phyloP scores from a whole-genome alignment of 2,329 filamentous ascomycete genomes.

The Colletotrichum filicis region DNA sequence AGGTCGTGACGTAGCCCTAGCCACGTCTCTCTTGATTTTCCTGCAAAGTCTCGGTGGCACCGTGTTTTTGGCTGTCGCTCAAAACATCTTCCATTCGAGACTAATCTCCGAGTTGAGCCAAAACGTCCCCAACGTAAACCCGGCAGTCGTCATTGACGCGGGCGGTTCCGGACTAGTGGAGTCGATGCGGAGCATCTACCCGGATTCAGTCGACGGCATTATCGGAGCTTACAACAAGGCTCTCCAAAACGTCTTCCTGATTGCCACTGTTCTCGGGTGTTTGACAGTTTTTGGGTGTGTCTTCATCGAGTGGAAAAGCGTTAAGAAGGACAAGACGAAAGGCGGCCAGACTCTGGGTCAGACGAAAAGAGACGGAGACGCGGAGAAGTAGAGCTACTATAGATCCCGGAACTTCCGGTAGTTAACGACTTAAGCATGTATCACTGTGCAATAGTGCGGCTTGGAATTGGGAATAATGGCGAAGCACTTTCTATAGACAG shows the following conservation, averaged over 20 bases:
- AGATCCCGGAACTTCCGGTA: not conserved
- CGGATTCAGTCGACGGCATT: slow-evolving; percentile 47
- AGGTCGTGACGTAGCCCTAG: slow-evolving; percentile 26
- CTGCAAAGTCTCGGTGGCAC: slow-evolving; percentile 17
- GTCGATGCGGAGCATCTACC: slow-evolving; percentile 11
- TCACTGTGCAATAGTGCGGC: not conserved
- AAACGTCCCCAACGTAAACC: slow-evolving; percentile 23
- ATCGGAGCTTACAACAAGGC: slow-evolving; percentile 59
- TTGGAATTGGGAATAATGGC: not conserved
- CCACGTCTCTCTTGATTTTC: slow-evolving; percentile 26
- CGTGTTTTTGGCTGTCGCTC: slow-evolving; percentile 26
- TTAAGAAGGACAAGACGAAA: not conserved
- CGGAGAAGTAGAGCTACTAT: not conserved
- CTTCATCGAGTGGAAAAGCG: slow-evolving; percentile 32
- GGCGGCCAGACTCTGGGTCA: not conserved
- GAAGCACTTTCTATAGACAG: not conserved
- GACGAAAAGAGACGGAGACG: not conserved
- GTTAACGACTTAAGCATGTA: not conserved
- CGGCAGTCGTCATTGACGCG: slow-evolving; percentile 14
- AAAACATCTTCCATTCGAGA: slow-evolving; percentile 23
- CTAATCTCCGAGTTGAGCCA: slow-evolving; percentile 16
- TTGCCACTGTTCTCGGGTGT: slow-evolving; percentile 44
- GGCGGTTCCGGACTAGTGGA: slow-evolving; percentile 11
- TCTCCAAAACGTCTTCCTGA: slow-evolving; percentile 61
- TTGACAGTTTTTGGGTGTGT: slow-evolving; percentile 15